These are phyloP conservation scores for Fibroporia radiculosa DNA, from an alignment of 768 basidiomycete genomes.

Conservation along the genomic window DNA sequence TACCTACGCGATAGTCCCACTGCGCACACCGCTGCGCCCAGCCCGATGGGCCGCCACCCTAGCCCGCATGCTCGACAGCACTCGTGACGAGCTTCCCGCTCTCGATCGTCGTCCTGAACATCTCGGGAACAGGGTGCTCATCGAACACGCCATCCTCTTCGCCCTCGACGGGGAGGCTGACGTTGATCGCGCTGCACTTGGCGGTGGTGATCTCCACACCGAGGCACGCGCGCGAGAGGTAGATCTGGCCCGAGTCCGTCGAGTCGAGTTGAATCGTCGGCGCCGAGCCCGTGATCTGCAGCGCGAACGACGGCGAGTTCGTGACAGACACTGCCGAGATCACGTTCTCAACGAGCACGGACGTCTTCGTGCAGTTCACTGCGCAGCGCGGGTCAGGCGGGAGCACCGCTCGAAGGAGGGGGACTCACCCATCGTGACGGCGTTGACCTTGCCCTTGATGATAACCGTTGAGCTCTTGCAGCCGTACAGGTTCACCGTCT, in stretches of 20 bases:
- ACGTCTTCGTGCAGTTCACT: conserved; percentile 88
- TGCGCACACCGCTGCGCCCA: no score
- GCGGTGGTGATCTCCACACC: conserved; percentile 84
- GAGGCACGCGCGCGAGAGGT: conserved; percentile 78
- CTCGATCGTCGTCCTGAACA: conserved; percentile 80
- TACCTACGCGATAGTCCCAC: no score
- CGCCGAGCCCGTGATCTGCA: conserved; percentile 85
- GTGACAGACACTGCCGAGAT: conserved; percentile 89
- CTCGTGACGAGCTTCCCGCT: conserved; percentile 82
- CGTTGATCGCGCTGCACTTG: conserved; percentile 90
- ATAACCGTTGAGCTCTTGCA: conserved; percentile 82
- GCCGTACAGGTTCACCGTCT: conserved; percentile 82
- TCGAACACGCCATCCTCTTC: conserved; percentile 90
- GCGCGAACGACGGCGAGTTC: conserved; percentile 84
- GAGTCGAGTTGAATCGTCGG: conserved; percentile 93
- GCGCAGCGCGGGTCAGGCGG: conserved; percentile 1
- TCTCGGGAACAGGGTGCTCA: conserved; percentile 90
- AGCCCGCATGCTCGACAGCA: conserved; percentile 82
- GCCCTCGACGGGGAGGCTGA: conserved; percentile 76
- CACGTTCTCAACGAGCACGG: conserved; percentile 83
- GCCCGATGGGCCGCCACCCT: no score
- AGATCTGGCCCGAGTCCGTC: conserved; percentile 93
- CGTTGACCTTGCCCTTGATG: conserved; percentile 92
- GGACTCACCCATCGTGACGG: conserved; percentile 74
- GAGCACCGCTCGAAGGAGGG: background rate